Conservation (phyloP, 306 rosid genomes). For the Prunus persica region Prunus_persica_NCBIv2 NC_034011.1:22029501-22030000, state of each 20-base stretch:
- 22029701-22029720: constrained; percentile 15
- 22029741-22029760: constrained; percentile 24
- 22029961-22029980: constrained; percentile 96
- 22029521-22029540: constrained; percentile 94
- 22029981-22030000: constrained; percentile 30
- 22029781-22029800: constrained; percentile 98
- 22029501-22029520: constrained; percentile 89
- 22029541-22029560: constrained; percentile 37
- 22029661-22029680: constrained; percentile 90
- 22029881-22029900: constrained; percentile 3
- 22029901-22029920: background rate
- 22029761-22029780: constrained; percentile 78
- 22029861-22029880: constrained; percentile 12
- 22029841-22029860: background rate
- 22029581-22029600: background rate
- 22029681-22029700: constrained; percentile 49
- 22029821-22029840: constrained; percentile 77
- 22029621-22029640: constrained; percentile 46
- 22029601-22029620: constrained; percentile 19
- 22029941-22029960: constrained; percentile 69
- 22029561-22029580: constrained; percentile 14
- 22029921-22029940: constrained; percentile 22
- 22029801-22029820: constrained; percentile 98
- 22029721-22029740: constrained; percentile 9
- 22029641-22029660: constrained; percentile 74